phyloP scores from a whole-genome alignment of 1,139 yeast genomes.

The Taphrina confusa region DNA sequence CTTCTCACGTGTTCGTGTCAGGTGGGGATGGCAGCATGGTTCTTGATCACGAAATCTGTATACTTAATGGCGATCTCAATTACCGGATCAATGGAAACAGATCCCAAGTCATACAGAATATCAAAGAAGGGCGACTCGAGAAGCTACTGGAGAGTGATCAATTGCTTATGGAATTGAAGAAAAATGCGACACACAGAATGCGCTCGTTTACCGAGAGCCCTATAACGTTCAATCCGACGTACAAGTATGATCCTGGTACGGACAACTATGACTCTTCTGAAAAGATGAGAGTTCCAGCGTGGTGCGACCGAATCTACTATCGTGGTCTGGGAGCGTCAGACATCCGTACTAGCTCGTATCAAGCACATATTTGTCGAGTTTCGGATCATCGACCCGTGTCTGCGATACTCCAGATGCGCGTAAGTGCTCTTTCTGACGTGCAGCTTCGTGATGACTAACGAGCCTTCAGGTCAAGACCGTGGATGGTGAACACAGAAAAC shows the following conservation, averaged over 20 bases:
- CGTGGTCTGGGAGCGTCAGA: slow-evolving; percentile 50
- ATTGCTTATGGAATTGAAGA: slow-evolving; percentile 66
- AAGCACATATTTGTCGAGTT: slow-evolving; percentile 51
- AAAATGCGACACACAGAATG: slow-evolving; percentile 63
- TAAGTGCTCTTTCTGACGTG: slow-evolving; percentile 44
- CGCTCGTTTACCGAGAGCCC: slow-evolving; percentile 70
- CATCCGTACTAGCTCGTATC: slow-evolving; percentile 42
- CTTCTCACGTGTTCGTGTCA: slow-evolving; percentile 51
- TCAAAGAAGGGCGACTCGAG: slow-evolving; percentile 55
- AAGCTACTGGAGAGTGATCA: slow-evolving; percentile 74
- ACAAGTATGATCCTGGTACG: slow-evolving; percentile 85
- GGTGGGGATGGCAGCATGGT: slow-evolving; percentile 55
- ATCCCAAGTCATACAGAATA: slow-evolving; percentile 63
- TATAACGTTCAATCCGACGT: slow-evolving; percentile 81
- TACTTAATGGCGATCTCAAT: slow-evolving; percentile 93
- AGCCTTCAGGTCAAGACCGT: slow-evolving; percentile 24
- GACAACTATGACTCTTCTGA: slow-evolving; percentile 79
- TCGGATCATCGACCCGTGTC: slow-evolving; percentile 94
- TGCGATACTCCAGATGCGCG: slow-evolving; percentile 67
- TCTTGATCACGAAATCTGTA: slow-evolving; percentile 77
- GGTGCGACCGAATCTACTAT: slow-evolving; percentile 89
- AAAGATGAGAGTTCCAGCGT: slow-evolving; percentile 90
- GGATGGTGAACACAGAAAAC: slow-evolving; percentile 12
- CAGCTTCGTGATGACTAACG: background rate
- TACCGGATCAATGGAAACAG: slow-evolving; percentile 73